Evolutionary conservation across 228 moss, liverwort and hornwort genomes (phyloP), one percentile per base, ranked within the genome.

Genomic region (Sphagnum magellanicum): DNA sequence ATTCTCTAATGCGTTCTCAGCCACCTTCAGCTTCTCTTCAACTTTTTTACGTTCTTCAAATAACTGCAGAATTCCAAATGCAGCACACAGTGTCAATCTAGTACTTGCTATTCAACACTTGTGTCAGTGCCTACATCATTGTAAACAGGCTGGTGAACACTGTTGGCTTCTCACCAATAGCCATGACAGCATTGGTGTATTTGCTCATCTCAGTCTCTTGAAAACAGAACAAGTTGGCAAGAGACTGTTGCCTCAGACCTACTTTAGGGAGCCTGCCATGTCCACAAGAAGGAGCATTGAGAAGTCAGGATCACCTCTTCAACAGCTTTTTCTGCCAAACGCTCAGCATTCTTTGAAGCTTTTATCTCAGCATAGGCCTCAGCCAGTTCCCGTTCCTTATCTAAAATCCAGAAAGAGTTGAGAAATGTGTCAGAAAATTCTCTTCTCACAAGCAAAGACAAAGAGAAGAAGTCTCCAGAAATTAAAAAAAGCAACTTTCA

Each of bases 351-450:
- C 76, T 84, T 92, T 63, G 94, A 79, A 14, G 98, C 94, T 71
- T 94, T 98, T 83, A 98, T 98, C 85, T 98, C 98, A n/a, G 94
- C 85, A 79, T 89, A 90, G 55, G 92, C 89, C 53, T 98, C 98
- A 50, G 74, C 75, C 77, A 98, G 84, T 86, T 76, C 86, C 50
- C 98, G 98, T 79, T 98, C 90, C 84, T 98, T 98, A 77, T 94
- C 98, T 98, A 78, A 66, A 68, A 71, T 67, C 72, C 55, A 55
- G 12, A 8, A 55, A 55, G 55, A 55, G 8, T 55, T 55, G 55
- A 55, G 12, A 12, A 55, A 55, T 55, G 55, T 55, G 1, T 55
- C 55, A 12, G 55, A 55, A 32, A 32, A 32, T 32, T 32, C 32
- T 3, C 32, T 55, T 55, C 55, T 3, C 55, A 55, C 8, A 55